Evolutionary conservation across 306 rosid genomes (phyloP).

Genomic region (Ammopiptanthus mongolicus): DNA sequence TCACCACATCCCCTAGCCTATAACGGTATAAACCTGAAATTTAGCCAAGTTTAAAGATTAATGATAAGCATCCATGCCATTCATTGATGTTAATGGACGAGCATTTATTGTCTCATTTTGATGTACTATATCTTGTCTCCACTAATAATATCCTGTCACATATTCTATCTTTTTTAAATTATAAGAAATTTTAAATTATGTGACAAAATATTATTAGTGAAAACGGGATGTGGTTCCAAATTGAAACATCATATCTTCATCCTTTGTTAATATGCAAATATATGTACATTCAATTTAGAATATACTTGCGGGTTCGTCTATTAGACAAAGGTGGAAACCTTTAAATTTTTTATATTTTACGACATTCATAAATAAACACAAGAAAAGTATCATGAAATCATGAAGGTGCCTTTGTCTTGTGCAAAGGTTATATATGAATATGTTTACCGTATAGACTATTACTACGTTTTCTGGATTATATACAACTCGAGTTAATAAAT

Average conservation of each 20-base stretch:
- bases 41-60: background rate
- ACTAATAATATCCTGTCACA: too few species aligned
- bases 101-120: too few species aligned
- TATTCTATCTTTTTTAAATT: too few species aligned
- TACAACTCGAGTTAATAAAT: background rate
- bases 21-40: slow-evolving; percentile 77
- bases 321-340: background rate
- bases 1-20: slow-evolving; percentile 79
- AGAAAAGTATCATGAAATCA: background rate
- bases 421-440: background rate
- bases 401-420: background rate
- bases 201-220: too few species aligned
- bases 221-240: too few species aligned
- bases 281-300: background rate
- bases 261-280: background rate
- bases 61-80: background rate
- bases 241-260: too few species aligned
- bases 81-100: background rate
- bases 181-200: too few species aligned
- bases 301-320: background rate
- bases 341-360: background rate
- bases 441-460: background rate
- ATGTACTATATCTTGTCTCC: too few species aligned
- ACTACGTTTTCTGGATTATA: background rate
- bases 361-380: background rate